These are phyloP conservation scores for Jatropha curcas DNA, from an alignment of 345 rosid genomes.

Conservation along the genomic window DNA sequence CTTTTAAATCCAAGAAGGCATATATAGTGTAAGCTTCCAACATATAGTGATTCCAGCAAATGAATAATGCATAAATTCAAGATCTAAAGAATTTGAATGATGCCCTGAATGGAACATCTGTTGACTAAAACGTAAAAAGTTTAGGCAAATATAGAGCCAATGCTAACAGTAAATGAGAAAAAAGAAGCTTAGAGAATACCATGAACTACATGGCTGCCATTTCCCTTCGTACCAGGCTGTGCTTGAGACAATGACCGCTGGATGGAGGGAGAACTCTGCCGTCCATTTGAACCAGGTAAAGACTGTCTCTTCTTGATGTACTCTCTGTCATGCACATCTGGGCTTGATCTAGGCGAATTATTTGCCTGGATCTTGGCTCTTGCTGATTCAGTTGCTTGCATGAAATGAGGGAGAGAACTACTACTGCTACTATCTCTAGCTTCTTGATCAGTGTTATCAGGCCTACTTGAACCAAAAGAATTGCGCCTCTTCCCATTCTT, in stretches of 20 bases:
- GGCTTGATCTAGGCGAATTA: constrained; percentile 92
- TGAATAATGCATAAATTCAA: neutral
- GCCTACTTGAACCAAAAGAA: constrained; percentile 61
- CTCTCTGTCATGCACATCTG: constrained; percentile 85
- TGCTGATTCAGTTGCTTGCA: constrained; percentile 96
- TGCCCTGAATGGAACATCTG: neutral
- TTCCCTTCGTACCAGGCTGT: constrained; percentile 66
- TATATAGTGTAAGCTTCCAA: neutral
- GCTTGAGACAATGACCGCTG: constrained; percentile 66
- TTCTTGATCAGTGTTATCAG: constrained; percentile 58
- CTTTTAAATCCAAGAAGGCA: no score
- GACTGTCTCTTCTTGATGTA: constrained; percentile 83
- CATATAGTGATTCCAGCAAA: neutral
- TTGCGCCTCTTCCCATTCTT: constrained; percentile 63
- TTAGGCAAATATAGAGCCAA: neutral
- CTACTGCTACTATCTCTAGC: constrained; percentile 68
- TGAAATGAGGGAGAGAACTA: constrained; percentile 83
- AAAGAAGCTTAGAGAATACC: constrained; percentile 36
- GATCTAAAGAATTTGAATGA: neutral
- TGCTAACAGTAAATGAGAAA: neutral
- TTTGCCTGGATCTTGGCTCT: constrained; percentile 76
- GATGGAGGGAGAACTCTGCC: constrained; percentile 83
- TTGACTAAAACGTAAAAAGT: neutral
- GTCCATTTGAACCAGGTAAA: constrained; percentile 76
- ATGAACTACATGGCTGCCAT: constrained; percentile 30